Evolutionary conservation across 768 basidiomycete species (phyloP).

Genomic region (Rhizopogon vesiculosus): DNA sequence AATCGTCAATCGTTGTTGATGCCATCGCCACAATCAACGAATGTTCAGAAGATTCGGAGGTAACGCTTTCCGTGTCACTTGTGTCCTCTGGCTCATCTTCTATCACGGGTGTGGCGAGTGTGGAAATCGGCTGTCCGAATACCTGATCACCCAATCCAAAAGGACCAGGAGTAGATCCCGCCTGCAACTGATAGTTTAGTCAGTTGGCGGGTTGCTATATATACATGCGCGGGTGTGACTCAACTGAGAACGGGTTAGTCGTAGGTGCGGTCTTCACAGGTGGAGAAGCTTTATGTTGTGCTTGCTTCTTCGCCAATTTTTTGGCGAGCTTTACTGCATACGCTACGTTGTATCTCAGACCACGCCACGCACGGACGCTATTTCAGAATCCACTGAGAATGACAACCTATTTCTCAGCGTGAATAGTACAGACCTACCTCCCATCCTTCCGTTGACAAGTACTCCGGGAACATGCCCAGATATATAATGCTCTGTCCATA

Average conservation of each 20-base stretch:
- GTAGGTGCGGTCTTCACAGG: slow-evolving; percentile 30
- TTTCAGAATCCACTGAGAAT: slow-evolving; percentile 8
- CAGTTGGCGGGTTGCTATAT: slow-evolving; percentile 2
- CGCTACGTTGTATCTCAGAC: slow-evolving; percentile 61
- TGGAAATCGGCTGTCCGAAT: slow-evolving; percentile 40
- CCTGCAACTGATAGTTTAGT: slow-evolving; percentile 16
- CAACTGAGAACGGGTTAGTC: slow-evolving; percentile 68
- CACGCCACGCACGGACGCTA: slow-evolving; percentile 82
- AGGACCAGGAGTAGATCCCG: slow-evolving; percentile 24
- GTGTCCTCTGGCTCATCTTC: slow-evolving; percentile 22
- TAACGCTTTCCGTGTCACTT: slow-evolving; percentile 33
- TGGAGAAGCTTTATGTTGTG: slow-evolving; percentile 31
- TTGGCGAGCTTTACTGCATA: slow-evolving; percentile 72
- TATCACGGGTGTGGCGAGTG: slow-evolving; percentile 8
- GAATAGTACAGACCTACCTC: slow-evolving; percentile 48
- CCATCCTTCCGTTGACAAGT: slow-evolving; percentile 73
- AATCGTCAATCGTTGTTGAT: slow-evolving; percentile 47
- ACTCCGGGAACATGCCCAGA: slow-evolving; percentile 75
- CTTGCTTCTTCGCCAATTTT: slow-evolving; percentile 41
- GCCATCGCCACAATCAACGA: slow-evolving; percentile 57
- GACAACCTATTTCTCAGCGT: background rate
- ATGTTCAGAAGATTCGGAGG: slow-evolving; percentile 35
- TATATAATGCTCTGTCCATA: slow-evolving; percentile 79
- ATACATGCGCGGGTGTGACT: slow-evolving; percentile 16
- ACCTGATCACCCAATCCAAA: slow-evolving; percentile 65